These are phyloP conservation scores for Clarireedia monteithiana DNA, from an alignment of 2,329 filamentous ascomycete species.

Conservation along the genomic window DNA sequence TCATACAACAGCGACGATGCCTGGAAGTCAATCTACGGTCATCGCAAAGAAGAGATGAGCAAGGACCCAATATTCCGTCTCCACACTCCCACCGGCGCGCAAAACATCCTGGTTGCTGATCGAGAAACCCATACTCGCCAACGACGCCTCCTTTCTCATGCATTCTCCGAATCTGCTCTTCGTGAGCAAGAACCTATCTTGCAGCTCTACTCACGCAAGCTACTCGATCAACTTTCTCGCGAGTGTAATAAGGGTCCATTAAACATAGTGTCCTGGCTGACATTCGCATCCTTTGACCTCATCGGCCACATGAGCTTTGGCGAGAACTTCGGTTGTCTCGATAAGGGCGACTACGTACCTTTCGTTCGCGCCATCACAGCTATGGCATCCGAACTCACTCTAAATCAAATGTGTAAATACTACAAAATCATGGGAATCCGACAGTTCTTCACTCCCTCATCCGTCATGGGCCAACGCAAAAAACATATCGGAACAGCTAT, in stretches of 20 bases:
- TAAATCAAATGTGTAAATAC: background rate
- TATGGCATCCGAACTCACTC: background rate
- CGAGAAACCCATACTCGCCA: constrained; percentile 19
- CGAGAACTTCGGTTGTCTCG: constrained; percentile 6
- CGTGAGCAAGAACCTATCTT: constrained; percentile 25
- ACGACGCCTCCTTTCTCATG: constrained; percentile 22
- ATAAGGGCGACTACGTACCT: background rate
- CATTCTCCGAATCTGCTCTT: constrained; percentile 27
- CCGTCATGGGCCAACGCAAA: background rate
- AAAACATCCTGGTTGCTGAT: background rate
- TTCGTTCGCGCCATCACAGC: background rate
- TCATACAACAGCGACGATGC: constrained; percentile 27
- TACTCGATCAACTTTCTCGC: background rate
- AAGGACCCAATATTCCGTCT: background rate
- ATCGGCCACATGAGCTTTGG: constrained; percentile 15
- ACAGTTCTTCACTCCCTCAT: background rate
- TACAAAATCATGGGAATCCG: background rate
- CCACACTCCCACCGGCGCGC: background rate
- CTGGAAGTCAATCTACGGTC: background rate
- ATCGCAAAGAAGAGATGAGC: background rate
- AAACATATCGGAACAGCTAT: background rate
- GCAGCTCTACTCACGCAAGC: constrained; percentile 4
- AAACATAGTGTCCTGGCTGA: constrained; percentile 10
- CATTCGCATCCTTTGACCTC: constrained; percentile 13
- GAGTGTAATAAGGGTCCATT: constrained; percentile 1